Percentiles rank a stretch among this genome's conserved stretches.
Conservation (phyloP, 176 grass and related monocot species). For the Zea luxurians region DNA sequence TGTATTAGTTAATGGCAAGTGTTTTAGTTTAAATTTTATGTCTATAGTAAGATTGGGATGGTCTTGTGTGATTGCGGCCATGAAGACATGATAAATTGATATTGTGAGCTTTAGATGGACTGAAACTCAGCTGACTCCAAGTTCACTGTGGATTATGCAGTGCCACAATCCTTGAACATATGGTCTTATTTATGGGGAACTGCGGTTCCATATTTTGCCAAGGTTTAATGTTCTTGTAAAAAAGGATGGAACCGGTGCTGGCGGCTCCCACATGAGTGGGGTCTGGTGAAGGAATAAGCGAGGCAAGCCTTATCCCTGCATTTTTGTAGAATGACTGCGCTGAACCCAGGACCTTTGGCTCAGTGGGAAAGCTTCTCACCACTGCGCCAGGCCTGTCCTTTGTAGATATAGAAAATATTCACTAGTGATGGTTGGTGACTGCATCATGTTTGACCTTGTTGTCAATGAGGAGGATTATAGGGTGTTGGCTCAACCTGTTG, state of each 20-base stretch:
- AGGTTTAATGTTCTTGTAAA: neutral
- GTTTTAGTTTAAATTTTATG: slow-evolving; percentile 13
- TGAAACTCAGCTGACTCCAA: neutral
- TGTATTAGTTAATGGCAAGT: neutral
- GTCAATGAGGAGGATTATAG: slow-evolving; percentile 9
- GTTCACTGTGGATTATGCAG: neutral
- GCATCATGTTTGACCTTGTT: slow-evolving; percentile 15
- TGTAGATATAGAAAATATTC: neutral
- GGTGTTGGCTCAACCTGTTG: neutral
- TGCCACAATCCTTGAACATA: neutral
- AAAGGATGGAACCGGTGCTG: too few species aligned
- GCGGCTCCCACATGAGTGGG: too few species aligned
- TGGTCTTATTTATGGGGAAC: neutral
- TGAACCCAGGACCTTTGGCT: too few species aligned
- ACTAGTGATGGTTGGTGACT: neutral
- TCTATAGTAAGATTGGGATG: neutral
- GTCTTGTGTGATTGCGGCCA: neutral
- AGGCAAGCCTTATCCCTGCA: too few species aligned
- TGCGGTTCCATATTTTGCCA: neutral
- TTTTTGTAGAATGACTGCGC: too few species aligned
- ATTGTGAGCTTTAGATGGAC: neutral
- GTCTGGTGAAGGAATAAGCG: too few species aligned
- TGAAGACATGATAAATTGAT: neutral
- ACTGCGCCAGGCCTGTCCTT: too few species aligned
- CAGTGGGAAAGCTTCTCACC: too few species aligned